phyloP scores from a whole-genome alignment of 345 rosid species.

The Kernera saxatilis region DNA sequence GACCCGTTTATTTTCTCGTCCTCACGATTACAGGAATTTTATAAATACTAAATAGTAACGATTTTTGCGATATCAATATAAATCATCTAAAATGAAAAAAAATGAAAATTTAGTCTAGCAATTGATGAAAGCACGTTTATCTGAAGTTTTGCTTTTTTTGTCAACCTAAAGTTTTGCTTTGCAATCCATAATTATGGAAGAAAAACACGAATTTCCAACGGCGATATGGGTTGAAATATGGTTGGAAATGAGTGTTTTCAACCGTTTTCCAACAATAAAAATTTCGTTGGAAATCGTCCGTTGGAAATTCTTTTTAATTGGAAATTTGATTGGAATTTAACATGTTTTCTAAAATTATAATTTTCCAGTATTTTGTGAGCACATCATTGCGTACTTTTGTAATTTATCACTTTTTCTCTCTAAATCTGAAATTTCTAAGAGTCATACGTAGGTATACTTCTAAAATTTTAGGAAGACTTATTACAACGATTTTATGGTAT shows the following conservation, averaged over 20 bases:
- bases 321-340: too few species aligned
- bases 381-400: not conserved
- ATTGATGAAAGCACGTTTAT: not conserved
- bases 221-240: too few species aligned
- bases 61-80: not conserved
- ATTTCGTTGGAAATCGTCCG: too few species aligned
- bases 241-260: too few species aligned
- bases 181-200: not conserved
- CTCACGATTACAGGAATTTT: slow-evolving; percentile 10
- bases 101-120: not conserved
- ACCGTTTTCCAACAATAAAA: too few species aligned
- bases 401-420: not conserved
- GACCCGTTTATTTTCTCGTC: slow-evolving; percentile 16
- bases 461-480: too few species aligned
- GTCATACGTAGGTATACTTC: too few species aligned
- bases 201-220: too few species aligned
- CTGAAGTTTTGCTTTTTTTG: not conserved
- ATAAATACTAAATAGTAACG: not conserved
- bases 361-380: not conserved
- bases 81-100: not conserved
- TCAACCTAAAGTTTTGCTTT: not conserved
- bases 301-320: too few species aligned
- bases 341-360: too few species aligned
- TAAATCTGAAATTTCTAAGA: too few species aligned
- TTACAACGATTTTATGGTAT: too few species aligned